A percentile compares a stretch with the other conserved stretches of the same genome.
These are phyloP conservation scores for Heliamphora pulchella DNA, from an alignment of 179 eudicot genomes.

Conservation along the genomic window DNA sequence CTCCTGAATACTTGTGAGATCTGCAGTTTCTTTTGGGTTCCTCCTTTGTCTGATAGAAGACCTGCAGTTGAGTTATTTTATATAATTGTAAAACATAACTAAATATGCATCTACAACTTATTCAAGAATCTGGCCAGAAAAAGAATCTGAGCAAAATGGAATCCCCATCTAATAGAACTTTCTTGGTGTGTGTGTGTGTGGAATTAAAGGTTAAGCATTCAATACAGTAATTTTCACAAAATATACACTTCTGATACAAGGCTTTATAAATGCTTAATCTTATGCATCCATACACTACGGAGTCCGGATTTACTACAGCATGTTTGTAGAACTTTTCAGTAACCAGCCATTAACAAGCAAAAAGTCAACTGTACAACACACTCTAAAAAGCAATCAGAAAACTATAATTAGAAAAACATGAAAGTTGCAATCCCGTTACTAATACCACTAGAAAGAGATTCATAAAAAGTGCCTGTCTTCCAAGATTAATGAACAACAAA, in stretches of 20 bases:
- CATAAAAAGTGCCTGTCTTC: neutral
- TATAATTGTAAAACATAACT: neutral
- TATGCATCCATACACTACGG: neutral
- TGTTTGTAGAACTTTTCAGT: neutral
- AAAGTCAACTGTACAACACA: neutral
- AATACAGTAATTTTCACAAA: neutral
- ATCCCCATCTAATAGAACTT: neutral
- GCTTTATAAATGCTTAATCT: neutral
- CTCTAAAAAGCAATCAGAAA: neutral
- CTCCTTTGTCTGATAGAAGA: slow-evolving; percentile 80
- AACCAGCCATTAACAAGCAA: neutral
- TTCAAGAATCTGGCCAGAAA: slow-evolving; percentile 1
- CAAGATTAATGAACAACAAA: neutral
- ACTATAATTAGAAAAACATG: neutral
- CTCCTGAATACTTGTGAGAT: slow-evolving; percentile 91
- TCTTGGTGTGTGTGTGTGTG: neutral
- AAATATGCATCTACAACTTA: neutral
- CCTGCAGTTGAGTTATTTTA: slow-evolving; percentile 30
- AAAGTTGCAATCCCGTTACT: neutral
- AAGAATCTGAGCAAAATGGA: neutral
- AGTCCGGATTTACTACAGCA: neutral
- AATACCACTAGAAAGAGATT: neutral
- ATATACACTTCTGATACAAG: neutral
- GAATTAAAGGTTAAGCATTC: neutral
- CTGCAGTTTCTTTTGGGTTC: slow-evolving; percentile 87